Evolutionary conservation across 768 basidiomycete species (phyloP).

Genomic region (Lactarius vividus): DNA sequence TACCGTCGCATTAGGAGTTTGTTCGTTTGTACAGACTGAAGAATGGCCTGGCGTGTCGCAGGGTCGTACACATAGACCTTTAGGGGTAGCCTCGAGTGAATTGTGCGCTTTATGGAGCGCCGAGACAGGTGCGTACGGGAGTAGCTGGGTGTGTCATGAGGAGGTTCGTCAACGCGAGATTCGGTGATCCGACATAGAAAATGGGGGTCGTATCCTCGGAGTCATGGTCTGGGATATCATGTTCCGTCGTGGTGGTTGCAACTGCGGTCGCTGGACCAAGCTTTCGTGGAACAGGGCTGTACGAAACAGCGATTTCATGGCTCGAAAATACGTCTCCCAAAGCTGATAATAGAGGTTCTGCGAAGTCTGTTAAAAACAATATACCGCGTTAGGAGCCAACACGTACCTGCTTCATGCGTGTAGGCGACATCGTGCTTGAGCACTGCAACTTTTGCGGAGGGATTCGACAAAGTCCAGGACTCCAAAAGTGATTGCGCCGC

Average conservation of each 20-base stretch:
- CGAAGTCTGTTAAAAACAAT: neutral
- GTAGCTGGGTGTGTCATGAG: slow-evolving; percentile 75
- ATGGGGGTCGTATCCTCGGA: slow-evolving; percentile 13
- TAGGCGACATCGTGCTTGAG: slow-evolving; percentile 79
- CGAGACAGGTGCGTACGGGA: slow-evolving; percentile 40
- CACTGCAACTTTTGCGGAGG: slow-evolving; percentile 40
- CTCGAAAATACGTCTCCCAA: slow-evolving; percentile 31
- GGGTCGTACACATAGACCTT: slow-evolving; percentile 84
- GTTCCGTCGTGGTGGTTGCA: neutral
- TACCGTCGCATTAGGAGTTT: slow-evolving; percentile 88
- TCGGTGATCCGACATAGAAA: slow-evolving; percentile 75
- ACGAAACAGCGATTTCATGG: slow-evolving; percentile 30
- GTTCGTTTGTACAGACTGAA: slow-evolving; percentile 72
- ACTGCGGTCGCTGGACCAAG: slow-evolving; percentile 21
- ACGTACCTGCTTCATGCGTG: slow-evolving; percentile 60
- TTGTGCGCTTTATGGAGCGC: neutral
- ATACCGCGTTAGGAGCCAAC: neutral
- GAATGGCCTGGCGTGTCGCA: slow-evolving; percentile 38
- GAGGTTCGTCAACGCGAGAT: slow-evolving; percentile 76
- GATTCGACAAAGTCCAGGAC: slow-evolving; percentile 31
- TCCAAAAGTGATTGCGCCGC: slow-evolving; percentile 46
- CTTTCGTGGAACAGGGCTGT: slow-evolving; percentile 36
- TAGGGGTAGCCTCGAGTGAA: neutral
- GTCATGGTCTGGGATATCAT: neutral
- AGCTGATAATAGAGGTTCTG: slow-evolving; percentile 38